A percentile compares a stretch with the other conserved stretches of the same genome.
phyloP scores from a whole-genome alignment of 2,329 filamentous ascomycete species.

The Cordyceps tenuipes region DNA sequence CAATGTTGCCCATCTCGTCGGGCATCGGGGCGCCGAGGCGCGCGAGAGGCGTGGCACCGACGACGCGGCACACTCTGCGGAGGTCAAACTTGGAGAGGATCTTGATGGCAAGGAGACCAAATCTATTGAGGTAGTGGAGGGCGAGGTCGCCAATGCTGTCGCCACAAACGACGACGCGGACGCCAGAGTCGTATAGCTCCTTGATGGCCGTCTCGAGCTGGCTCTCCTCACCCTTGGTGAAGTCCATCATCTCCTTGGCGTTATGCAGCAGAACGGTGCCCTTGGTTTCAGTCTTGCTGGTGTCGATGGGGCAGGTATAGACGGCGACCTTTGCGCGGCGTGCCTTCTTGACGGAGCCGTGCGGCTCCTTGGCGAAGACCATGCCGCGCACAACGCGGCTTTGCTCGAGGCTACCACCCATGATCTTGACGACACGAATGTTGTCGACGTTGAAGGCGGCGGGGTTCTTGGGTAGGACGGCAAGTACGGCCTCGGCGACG shows the following conservation, averaged over 20 bases:
- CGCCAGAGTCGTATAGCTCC: slow-evolving; percentile 87
- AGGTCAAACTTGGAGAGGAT: slow-evolving; percentile 98
- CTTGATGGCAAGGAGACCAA: slow-evolving; percentile 91
- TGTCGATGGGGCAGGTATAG: slow-evolving; percentile 93
- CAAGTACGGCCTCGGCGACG: slow-evolving; percentile 76
- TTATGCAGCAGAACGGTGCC: slow-evolving; percentile 95
- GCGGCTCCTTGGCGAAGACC: slow-evolving; percentile 96
- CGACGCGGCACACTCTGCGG: slow-evolving; percentile 86
- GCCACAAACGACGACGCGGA: slow-evolving; percentile 86
- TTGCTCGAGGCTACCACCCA: slow-evolving; percentile 93
- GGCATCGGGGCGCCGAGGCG: slow-evolving; percentile 96
- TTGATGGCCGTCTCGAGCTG: slow-evolving; percentile 90
- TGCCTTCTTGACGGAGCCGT: slow-evolving; percentile 85
- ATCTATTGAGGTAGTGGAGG: slow-evolving; percentile 95
- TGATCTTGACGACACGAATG: slow-evolving; percentile 97
- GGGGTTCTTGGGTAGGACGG: slow-evolving; percentile 92
- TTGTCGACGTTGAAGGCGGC: slow-evolving; percentile 98
- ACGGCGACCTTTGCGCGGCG: slow-evolving; percentile 92
- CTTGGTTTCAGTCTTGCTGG: slow-evolving; percentile 95
- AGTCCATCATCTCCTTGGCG: slow-evolving; percentile 97
- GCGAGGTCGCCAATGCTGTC: slow-evolving; percentile 93
- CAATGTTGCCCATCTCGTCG: slow-evolving; percentile 95
- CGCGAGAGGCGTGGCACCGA: slow-evolving; percentile 92
- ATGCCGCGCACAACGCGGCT: slow-evolving; percentile 94
- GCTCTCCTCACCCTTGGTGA: slow-evolving; percentile 90